Base-by-base conservation (phyloP, 306 rosid species). In the Crotalaria pallida region DNA sequence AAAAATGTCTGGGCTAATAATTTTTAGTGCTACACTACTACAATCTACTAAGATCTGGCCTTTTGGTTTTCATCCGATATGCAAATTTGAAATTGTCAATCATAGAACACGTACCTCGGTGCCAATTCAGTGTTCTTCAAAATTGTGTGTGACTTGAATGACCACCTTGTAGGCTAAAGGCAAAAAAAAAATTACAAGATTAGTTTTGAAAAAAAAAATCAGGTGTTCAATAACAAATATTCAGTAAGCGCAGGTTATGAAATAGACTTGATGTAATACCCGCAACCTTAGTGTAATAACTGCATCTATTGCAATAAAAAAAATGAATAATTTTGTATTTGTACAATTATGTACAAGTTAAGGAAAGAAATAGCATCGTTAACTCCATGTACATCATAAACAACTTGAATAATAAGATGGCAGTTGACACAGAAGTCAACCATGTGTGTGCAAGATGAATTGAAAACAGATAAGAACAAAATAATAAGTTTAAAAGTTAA, bases 71-170 rank as follows among this genome's bases (percentile, higher is more conserved):
- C n/a, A n/a, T n/a, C n/a, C n/a, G n/a, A n/a, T n/a, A n/a, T n/a
- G n/a, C n/a, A n/a, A n/a, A n/a, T n/a, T 43, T 3, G 72, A 18
- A 40, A 64, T 13, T 49, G 40, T 73, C 45, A 71, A 73, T 36
- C 50, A 72, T 52, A 70, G 62, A 47, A 57, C 40, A 71, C 52
- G 56, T 80, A 90, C 97, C 98, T 90, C 36, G 95, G 95, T 63
- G 97, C 98, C 67, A 81, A 96, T 79, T 94, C 98, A 3, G 83
- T 83, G 82, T 81, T 90, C 95, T 91, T 94, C 94, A 94, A 88
- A 78, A 88, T 64, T 4, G 97, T 90, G 81, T 85, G 81, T 1
- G 98, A 90, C 80, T 85, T 88, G 72, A 90, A 94, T 41, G 96
- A 84, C 98, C 98, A 94, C 77, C 84, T 90, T 27, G 83, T 60